Percentiles rank a stretch among this genome's conserved stretches.
Conservation (phyloP, 225 moss, liverwort and hornwort species). For the Climacium dendroides region DNA sequence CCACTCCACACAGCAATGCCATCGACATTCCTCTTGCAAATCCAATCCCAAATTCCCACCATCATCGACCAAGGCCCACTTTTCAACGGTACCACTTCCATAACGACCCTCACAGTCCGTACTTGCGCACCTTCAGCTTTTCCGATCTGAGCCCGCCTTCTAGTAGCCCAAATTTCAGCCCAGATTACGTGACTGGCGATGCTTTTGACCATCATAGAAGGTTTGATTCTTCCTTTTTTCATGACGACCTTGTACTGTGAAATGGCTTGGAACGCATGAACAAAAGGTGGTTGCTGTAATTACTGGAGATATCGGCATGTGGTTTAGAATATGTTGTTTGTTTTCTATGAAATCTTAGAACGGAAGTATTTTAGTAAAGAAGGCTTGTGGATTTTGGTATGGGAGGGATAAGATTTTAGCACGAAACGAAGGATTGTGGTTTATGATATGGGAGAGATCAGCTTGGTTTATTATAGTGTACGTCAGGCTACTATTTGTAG, state of each 20-base stretch:
- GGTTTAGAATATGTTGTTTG: neutral
- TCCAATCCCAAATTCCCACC: neutral
- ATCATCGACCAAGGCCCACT: constrained; percentile 15
- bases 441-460: too few species aligned
- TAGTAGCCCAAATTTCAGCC: neutral
- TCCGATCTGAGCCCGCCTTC: constrained; percentile 12
- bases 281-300: neutral
- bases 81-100: constrained; percentile 27
- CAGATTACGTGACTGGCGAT: neutral
- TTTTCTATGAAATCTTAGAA: neutral
- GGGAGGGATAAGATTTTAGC: neutral
- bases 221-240: neutral
- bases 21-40: constrained; percentile 12
- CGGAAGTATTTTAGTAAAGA: neutral
- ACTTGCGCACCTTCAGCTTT: constrained; percentile 20
- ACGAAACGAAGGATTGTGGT: neutral
- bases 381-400: neutral
- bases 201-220: constrained; percentile 9
- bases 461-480: neutral
- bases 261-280: neutral
- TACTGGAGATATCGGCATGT: neutral
- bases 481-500: neutral
- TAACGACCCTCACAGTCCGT: constrained; percentile 22
- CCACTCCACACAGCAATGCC: neutral
- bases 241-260: constrained; percentile 2